These are phyloP conservation scores for Cytospora piceicola DNA, from an alignment of 2,329 filamentous ascomycete species.

Conservation along the genomic window DNA sequence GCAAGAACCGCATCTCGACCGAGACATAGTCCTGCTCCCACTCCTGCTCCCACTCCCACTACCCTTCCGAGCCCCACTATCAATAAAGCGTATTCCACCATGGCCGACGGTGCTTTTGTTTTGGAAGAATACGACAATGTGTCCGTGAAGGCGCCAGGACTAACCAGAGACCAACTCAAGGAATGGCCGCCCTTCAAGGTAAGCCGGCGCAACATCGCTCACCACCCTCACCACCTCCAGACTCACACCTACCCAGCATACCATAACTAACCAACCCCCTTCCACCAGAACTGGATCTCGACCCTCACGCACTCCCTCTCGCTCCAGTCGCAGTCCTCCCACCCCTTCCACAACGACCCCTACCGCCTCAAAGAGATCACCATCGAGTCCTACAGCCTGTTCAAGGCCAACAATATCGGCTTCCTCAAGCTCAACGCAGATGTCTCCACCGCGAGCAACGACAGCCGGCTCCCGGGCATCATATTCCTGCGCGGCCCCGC, in stretches of 20 bases:
- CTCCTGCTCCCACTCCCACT: not conserved
- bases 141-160: conserved; percentile 49
- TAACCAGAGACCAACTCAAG: conserved; percentile 50
- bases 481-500: conserved; percentile 63
- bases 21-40: not conserved
- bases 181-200: conserved; percentile 57
- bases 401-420: conserved; percentile 50
- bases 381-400: conserved; percentile 59
- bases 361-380: conserved; percentile 56
- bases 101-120: conserved; percentile 39
- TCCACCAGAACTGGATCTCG: conserved; percentile 52
- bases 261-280: not conserved
- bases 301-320: conserved; percentile 52
- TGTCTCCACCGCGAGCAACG: conserved; percentile 52
- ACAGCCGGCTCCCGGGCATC: conserved; percentile 53
- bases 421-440: conserved; percentile 60
- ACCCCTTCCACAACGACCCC: conserved; percentile 59
- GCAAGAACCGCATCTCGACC: not conserved
- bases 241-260: conserved; percentile 21
- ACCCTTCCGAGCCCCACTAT: not conserved
- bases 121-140: conserved; percentile 43
- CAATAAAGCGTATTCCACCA: not conserved
- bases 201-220: conserved; percentile 29
- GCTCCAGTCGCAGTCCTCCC: conserved; percentile 47
- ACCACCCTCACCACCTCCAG: not conserved